phyloP scores from a whole-genome alignment of 768 basidiomycete species.

The Leccinum subtestaceum region DNA sequence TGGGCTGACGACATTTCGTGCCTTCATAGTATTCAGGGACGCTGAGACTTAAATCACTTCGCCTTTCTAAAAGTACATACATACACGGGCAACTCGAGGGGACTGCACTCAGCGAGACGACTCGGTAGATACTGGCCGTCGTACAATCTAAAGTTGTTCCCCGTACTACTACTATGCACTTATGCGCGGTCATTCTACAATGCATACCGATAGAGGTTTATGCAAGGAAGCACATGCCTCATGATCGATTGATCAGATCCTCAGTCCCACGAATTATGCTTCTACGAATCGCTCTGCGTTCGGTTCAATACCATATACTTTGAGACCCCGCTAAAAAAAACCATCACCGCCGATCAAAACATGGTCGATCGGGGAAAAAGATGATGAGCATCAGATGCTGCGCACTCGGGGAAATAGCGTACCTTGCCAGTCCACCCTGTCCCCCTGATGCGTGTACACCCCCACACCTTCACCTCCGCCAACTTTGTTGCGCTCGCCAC shows the following conservation, averaged over 20 bases:
- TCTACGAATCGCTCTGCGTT: slow-evolving; percentile 17
- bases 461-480: slow-evolving; percentile 50
- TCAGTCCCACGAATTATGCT: background rate
- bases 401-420: slow-evolving; percentile 2
- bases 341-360: background rate
- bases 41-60: background rate
- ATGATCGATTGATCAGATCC: background rate
- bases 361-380: background rate
- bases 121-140: background rate
- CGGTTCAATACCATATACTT: slow-evolving; percentile 42
- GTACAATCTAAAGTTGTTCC: background rate
- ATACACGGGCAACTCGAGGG: background rate
- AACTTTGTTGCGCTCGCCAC: slow-evolving; percentile 45
- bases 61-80: background rate
- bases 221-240: background rate
- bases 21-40: background rate
- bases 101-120: background rate
- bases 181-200: background rate
- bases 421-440: slow-evolving; percentile 46
- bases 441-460: slow-evolving; percentile 49
- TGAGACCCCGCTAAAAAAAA: slow-evolving; percentile 23
- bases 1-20: background rate
- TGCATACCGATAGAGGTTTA: background rate
- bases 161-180: background rate
- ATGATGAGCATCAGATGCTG: background rate